phyloP scores from a whole-genome alignment of 2,329 filamentous ascomycete genomes.

The Colletotrichum caudatum region DNA sequence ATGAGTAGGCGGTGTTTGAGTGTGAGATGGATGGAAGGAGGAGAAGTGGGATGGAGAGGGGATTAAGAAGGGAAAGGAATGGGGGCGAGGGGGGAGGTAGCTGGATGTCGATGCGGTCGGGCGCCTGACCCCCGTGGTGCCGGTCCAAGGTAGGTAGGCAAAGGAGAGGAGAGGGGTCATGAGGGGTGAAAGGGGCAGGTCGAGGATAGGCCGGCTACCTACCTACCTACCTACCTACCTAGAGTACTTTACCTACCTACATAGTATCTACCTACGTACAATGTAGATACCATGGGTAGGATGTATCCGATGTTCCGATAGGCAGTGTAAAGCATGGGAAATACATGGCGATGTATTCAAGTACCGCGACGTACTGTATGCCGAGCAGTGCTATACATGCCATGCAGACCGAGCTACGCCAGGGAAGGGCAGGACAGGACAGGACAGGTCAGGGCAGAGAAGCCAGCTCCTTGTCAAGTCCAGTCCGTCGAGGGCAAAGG shows the following conservation, averaged over 20 bases:
- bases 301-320: conserved; percentile 8
- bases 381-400: not conserved
- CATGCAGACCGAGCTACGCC: not conserved
- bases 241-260: no score
- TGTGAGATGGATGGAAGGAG: conserved; percentile 20
- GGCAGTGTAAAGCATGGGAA: not conserved
- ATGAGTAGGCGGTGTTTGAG: conserved; percentile 27
- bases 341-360: conserved; percentile 15
- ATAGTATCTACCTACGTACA: no score
- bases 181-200: conserved; percentile 19
- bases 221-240: no score
- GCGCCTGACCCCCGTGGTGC: conserved; percentile 31
- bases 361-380: conserved; percentile 1
- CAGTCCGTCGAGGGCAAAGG: not conserved
- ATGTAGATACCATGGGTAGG: not conserved
- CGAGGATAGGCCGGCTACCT: not conserved
- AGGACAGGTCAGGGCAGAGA: not conserved
- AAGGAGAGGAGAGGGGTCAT: conserved; percentile 17
- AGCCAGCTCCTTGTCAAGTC: conserved; percentile 6
- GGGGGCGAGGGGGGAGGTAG: conserved; percentile 19
- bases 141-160: conserved; percentile 16
- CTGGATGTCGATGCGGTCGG: conserved; percentile 32
- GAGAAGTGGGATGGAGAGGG: conserved; percentile 34
- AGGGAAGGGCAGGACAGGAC: not conserved
- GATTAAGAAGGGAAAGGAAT: conserved; percentile 31